Conservation (phyloP, 2,329 filamentous ascomycete genomes). For the Aspergillus sojae region DNA sequence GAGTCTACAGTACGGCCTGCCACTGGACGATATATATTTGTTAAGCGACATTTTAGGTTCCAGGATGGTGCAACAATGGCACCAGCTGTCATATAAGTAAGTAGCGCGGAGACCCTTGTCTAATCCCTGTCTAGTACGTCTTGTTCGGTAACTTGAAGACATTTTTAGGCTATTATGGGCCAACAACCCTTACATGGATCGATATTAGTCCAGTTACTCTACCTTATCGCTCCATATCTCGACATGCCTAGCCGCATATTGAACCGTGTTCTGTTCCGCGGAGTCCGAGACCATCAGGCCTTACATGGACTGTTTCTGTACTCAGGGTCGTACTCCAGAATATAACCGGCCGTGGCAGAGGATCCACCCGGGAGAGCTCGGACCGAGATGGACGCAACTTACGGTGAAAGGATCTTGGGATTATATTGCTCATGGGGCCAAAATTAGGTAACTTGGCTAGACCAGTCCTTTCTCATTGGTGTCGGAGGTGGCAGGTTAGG, state of each 20-base stretch:
- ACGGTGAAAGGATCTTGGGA: background rate
- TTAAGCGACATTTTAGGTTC: background rate
- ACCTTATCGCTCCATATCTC: background rate
- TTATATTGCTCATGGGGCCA: background rate
- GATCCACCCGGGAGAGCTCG: background rate
- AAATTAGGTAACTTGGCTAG: background rate
- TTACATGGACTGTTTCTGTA: no score
- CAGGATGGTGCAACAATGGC: background rate
- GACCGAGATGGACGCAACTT: background rate
- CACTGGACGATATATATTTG: background rate
- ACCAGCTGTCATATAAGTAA: background rate
- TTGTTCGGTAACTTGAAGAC: background rate
- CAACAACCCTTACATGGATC: no score
- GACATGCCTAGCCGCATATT: background rate
- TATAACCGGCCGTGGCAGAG: background rate
- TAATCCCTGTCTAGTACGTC: background rate
- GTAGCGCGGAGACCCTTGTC: background rate
- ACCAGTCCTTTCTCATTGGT: background rate
- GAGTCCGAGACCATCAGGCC: background rate
- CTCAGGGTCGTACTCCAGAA: no score
- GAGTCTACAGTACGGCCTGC: background rate
- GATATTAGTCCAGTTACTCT: no score
- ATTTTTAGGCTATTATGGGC: no score
- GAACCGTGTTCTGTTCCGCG: background rate
- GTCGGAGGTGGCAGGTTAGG: background rate